Percentiles rank a stretch among this genome's conserved stretches.
phyloP scores from a whole-genome alignment of 2,329 filamentous ascomycete species.

The Trichoderma citrinoviride region DNA sequence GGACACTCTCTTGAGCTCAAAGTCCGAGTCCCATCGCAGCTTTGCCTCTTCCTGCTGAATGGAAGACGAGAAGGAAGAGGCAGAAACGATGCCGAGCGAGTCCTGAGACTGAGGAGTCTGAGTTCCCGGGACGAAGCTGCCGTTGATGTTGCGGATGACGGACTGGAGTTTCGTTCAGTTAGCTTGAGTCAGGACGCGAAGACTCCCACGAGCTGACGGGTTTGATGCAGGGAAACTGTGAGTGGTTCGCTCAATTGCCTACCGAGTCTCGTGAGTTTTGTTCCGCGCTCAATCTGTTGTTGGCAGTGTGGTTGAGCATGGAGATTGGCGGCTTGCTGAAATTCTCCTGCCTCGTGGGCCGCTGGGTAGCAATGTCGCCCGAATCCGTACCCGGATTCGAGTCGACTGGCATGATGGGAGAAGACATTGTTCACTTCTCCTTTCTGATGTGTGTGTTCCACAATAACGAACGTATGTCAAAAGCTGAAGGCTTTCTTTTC shows the following conservation, averaged over 20 bases:
- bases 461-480: background rate
- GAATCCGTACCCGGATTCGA: background rate
- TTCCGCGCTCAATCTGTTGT: slow-evolving; percentile 22
- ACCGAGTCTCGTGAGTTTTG: slow-evolving; percentile 33
- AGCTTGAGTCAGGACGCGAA: background rate
- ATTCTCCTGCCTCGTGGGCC: slow-evolving; percentile 9
- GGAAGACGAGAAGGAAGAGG: slow-evolving; percentile 36
- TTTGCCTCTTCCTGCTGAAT: slow-evolving; percentile 41
- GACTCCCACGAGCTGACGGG: too few species aligned
- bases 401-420: background rate
- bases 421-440: background rate
- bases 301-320: slow-evolving; percentile 15
- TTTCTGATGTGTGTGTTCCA: background rate
- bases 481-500: background rate
- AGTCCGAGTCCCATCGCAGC: slow-evolving; percentile 40
- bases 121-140: slow-evolving; percentile 32
- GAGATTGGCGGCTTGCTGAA: slow-evolving; percentile 23
- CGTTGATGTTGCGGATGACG: slow-evolving; percentile 34
- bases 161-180: slow-evolving; percentile 29
- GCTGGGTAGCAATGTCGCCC: slow-evolving; percentile 19
- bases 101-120: slow-evolving; percentile 34
- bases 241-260: slow-evolving; percentile 4
- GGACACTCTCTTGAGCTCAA: slow-evolving; percentile 40
- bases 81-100: slow-evolving; percentile 35
- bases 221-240: too few species aligned